Evolutionary conservation across 192 early-diverging fungal species (phyloP).

Genomic region (Mortierella hygrophila): DNA sequence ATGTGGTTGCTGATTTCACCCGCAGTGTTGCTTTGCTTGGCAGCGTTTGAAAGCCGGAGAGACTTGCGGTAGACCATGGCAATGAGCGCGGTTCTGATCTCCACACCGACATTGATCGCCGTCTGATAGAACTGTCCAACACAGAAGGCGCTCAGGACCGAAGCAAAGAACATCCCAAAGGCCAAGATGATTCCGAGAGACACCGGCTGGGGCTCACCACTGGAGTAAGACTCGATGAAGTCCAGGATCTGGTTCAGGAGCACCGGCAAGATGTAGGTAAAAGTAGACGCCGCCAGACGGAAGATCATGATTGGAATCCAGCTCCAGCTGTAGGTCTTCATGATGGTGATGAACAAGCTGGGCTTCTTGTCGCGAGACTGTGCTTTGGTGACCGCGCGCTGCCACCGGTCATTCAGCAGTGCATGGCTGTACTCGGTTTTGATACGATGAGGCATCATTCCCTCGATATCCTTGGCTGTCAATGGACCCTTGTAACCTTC

Average conservation of each 20-base stretch:
- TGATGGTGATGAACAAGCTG: conserved; percentile 28
- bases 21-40: conserved; percentile 39
- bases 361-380: conserved; percentile 29
- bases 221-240: conserved; percentile 43
- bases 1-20: conserved; percentile 61
- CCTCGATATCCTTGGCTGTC: conserved; percentile 33
- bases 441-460: conserved; percentile 32
- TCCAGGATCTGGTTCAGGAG: conserved; percentile 42
- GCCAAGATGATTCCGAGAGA: conserved; percentile 46
- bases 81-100: conserved; percentile 52
- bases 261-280: conserved; percentile 33
- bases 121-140: conserved; percentile 39
- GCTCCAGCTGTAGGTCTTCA: conserved; percentile 15
- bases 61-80: conserved; percentile 59
- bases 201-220: conserved; percentile 25
- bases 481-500: conserved; percentile 43
- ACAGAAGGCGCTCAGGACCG: conserved; percentile 31
- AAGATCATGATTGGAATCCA: conserved; percentile 44
- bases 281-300: conserved; percentile 31
- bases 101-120: conserved; percentile 47
- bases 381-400: conserved; percentile 16
- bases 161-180: conserved; percentile 56
- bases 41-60: conserved; percentile 39
- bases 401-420: conserved; percentile 21
- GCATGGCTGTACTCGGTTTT: conserved; percentile 25